Base-by-base conservation (phyloP, 2,329 filamentous ascomycete genomes). In the Plenodomus biglobosus region DNA sequence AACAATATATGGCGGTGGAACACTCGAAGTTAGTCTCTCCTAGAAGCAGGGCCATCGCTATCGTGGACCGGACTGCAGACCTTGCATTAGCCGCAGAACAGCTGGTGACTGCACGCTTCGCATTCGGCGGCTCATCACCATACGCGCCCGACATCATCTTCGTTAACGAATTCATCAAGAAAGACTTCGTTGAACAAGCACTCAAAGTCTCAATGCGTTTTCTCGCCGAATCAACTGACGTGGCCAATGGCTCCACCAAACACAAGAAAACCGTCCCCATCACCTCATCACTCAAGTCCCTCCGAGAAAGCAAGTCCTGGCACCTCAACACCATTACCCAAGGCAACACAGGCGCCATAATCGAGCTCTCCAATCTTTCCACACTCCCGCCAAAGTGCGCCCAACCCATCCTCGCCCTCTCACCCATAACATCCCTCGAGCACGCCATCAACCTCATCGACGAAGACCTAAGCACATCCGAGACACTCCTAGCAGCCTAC, bases 81-180 rank as follows among this genome's bases (percentile, higher is more conserved):
- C 52, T 86, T 1, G 62, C 74, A 5, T 58, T 67, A 2, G 82
- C 84, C 0, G 84, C 84, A 1, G 69, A 75, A 46, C 73, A 76
- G 2, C 70, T 86, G 1, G 75, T 80, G 0, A 71, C 70, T 0
- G 81, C 83, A 1, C 74, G 82, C 2, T 81, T 85, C 56, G 69
- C 70, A 13, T 81, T 84, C 22, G 73, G 78, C 1, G 83, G 83
- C 2, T 73, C 67, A 2, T 85, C 83, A 1, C 76, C 82, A 0
- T 86, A 85, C 58, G 79, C 82, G 0, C 84, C 84, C 0, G 83
- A 86, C 57, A 22, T 85, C 0, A 79, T 86, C 0, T 67, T 86
- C 0, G 83, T 87, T n/a, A 85, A 86, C 50, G 84, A 86, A 53
- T 86, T 79, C 49, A 73, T 76, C 3, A 80, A 80, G 68, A 74